Evolutionary conservation across 257 asterid species (phyloP).

Genomic region (Plectranthus barbatus): DNA sequence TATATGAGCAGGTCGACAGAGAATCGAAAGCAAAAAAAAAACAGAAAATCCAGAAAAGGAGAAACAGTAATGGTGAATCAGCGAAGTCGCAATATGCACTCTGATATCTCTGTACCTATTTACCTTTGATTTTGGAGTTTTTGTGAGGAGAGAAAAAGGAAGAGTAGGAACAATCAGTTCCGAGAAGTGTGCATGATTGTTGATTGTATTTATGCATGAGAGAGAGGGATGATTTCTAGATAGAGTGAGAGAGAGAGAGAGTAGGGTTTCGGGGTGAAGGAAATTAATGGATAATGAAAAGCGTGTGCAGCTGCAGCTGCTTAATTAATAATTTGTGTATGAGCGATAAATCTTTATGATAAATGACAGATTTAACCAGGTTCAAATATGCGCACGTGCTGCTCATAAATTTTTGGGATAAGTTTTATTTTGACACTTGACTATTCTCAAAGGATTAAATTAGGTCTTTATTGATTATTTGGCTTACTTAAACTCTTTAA

Average conservation of each 20-base stretch:
- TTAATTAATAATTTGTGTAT: no score
- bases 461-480: no score
- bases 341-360: not conserved
- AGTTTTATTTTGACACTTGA: no score
- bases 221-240: no score
- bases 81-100: constrained; percentile 2
- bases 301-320: not conserved
- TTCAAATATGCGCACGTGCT: not conserved
- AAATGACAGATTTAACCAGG: no score
- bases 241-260: not conserved
- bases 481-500: no score
- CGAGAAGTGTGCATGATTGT: constrained; percentile 30
- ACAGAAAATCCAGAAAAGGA: not conserved
- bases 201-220: not conserved
- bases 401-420: not conserved
- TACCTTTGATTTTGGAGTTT: constrained; percentile 29
- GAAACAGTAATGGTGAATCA: constrained; percentile 4
- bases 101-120: constrained; percentile 4
- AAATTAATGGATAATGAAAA: not conserved
- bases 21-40: constrained; percentile 19
- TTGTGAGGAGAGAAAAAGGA: not conserved
- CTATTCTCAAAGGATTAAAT: no score
- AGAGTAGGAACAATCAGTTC: constrained; percentile 29
- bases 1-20: constrained; percentile 13
- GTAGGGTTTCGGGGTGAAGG: not conserved